Evolutionary conservation across 1,139 yeast genomes (phyloP), one percentile per base, ranked within the genome.

Genomic region (Yamadazyma atlantica): DNA sequence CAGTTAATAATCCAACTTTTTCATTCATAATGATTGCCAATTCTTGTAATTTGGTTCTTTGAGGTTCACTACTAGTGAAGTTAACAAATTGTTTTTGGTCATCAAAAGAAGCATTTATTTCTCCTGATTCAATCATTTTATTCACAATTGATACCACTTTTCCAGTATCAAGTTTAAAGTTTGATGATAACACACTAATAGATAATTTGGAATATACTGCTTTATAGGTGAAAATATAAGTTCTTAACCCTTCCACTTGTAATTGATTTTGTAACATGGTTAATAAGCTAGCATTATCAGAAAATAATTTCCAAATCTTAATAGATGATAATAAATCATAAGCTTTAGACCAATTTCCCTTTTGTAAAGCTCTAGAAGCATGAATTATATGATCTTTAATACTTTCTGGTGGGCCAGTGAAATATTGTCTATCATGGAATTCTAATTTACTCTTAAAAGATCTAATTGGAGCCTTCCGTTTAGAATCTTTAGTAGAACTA

Each of bases 401-500:
- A 64, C 92, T 87, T 68, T 92, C 98, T 41, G 97, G 97, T 32
- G 98, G 98, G 28, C 98, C 98, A 49, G 90, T 88, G 73, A 92
- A 92, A 45, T 85, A 86, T 63, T 92, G 96, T 64, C 94, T 85
- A 60, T 90, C 96, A 58, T 87, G 90, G 70, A 85, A 86, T 59
- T 92, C 98, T 53, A 92, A 78, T 64, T 87, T 80, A 61, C 95
- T 82, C 69, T 94, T 84, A 74, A 92, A 89, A 26, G 96, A 87
- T 66, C 88, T 89, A 53, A 83, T 72, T 18, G 50, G 40, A 42
- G 80, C 67, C 44, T 84, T 75, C 65, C 86, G 82, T 66, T 78
- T 82, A 40, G 62, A 57, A 71, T 80, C 64, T 44, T 64, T 61
- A 42, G 66, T 57, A 35, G 70, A 72, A 61, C 57, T 85, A 34